Evolutionary conservation across 1,284 basidiomycete genomes (phyloP), one percentile per base, ranked within the genome.

Genomic region (Heterobasidion parviporum): DNA sequence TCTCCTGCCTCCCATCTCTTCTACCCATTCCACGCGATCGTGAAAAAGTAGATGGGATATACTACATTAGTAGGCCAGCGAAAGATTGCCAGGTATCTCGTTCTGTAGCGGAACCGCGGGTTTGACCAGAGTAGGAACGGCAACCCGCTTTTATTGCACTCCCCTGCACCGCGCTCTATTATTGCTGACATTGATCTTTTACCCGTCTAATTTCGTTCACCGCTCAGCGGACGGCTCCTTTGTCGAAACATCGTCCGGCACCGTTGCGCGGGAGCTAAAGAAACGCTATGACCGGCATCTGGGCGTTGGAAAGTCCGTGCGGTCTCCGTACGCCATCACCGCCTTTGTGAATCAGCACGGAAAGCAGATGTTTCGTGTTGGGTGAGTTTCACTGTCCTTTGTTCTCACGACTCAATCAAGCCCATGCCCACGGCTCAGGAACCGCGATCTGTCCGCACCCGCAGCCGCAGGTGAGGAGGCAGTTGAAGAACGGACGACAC

Each of bases 301-400:
- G 44, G 85, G 87, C 15, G 86, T 89, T 38, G 77, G 80, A 46
- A 78, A 79, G 65, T 74, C 81, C 58, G 73, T 83, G 15, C 82
- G 85, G 41, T 89, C 87, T 9, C 88, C 88, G 2, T 91, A 85
- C 65, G 82, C 81, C 47, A 87, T 90, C 60, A 90, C 87, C 20
- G 81, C 83, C 6, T 84, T 88, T 62, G 77, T 86, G 54, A 90
- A 87, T 64, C 86, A 89, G 64, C 83, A 88, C 68, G 88, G 88
- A 54, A 82, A 80, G 65, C 76, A 79, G 65, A 81, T 86, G 76
- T 89, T 77, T 69, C 82, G 88, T 48, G 77, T 90, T 50, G 83
- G 85, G 87, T 89, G 61, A 70, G 83, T 77, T 10, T 36, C 26
- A 41, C 9, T 26, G 49, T 41, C 43, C 49, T 54, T 41, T 32